Evolutionary conservation across 164 flowering plant genomes (phyloP).

Genomic region (Brasenia schreberi): DNA sequence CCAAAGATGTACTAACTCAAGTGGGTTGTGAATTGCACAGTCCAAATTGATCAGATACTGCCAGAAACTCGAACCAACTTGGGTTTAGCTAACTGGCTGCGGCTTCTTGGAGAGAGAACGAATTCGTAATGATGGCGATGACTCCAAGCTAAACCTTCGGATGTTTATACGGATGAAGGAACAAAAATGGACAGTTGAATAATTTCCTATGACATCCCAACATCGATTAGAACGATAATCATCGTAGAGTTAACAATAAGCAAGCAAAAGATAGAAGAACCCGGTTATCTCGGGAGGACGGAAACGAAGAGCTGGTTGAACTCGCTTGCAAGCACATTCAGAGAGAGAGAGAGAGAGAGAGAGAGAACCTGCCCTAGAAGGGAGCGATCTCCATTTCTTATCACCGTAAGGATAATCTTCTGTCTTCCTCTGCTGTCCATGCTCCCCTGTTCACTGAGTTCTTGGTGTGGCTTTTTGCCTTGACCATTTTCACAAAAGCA

Average conservation of each 20-base stretch:
- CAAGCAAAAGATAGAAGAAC: too few relatives aligned
- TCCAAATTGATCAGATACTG: background rate
- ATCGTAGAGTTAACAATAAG: too few relatives aligned
- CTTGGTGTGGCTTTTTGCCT: background rate
- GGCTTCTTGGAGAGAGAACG: too few relatives aligned
- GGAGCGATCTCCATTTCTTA: constrained; percentile 11
- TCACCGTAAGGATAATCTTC: constrained; percentile 7
- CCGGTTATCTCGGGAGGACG: too few relatives aligned
- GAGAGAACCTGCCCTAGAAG: constrained; percentile 8
- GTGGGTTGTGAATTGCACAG: background rate
- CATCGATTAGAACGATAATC: too few relatives aligned
- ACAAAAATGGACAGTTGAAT: too few relatives aligned
- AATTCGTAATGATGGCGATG: too few relatives aligned
- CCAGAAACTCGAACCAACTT: background rate
- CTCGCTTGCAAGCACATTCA: background rate
- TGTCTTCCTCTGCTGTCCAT: constrained; percentile 13
- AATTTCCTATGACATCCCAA: too few relatives aligned
- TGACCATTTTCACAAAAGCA: constrained; percentile 6
- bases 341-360: constrained; percentile 2
- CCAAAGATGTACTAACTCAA: background rate
- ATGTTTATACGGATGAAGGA: too few relatives aligned
- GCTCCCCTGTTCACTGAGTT: constrained; percentile 7
- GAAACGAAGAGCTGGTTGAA: too few relatives aligned
- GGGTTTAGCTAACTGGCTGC: background rate
- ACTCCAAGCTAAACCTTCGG: too few relatives aligned